Evolutionary conservation across 768 basidiomycete species (phyloP).

Genomic region (Tulasnella sp.): DNA sequence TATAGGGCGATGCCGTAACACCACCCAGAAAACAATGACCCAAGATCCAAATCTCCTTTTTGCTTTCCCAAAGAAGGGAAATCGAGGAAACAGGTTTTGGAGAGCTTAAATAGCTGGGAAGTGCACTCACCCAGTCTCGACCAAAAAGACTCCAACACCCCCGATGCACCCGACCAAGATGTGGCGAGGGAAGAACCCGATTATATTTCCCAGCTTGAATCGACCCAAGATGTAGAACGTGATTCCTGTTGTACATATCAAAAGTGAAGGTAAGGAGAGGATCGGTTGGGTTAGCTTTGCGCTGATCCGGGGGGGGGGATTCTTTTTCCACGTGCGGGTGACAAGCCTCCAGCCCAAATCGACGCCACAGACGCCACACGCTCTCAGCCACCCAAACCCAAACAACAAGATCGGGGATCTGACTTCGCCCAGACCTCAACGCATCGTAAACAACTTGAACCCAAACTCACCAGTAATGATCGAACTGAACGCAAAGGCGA

Average conservation of each 20-base stretch:
- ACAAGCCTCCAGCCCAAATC: background rate
- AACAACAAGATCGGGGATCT: background rate
- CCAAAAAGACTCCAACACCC: conserved; percentile 91
- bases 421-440: background rate
- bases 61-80: background rate
- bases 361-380: background rate
- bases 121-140: conserved; percentile 72
- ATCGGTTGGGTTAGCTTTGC: background rate
- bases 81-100: too few relatives aligned
- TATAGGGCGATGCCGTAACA: background rate
- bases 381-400: background rate
- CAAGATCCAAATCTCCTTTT: background rate
- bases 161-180: conserved; percentile 97
- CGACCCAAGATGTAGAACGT: conserved; percentile 84
- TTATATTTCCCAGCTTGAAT: conserved; percentile 74
- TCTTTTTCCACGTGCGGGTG: background rate
- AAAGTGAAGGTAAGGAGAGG: background rate
- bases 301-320: background rate
- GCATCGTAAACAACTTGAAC: too few relatives aligned
- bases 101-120: background rate
- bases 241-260: conserved; percentile 55
- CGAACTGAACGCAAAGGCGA: conserved; percentile 81
- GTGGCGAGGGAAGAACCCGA: conserved; percentile 95
- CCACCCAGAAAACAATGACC: background rate
- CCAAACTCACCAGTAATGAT: conserved; percentile 65